Base-by-base conservation (phyloP, 208 protist genomes). In the Acanthamoeba triangularis region DNA sequence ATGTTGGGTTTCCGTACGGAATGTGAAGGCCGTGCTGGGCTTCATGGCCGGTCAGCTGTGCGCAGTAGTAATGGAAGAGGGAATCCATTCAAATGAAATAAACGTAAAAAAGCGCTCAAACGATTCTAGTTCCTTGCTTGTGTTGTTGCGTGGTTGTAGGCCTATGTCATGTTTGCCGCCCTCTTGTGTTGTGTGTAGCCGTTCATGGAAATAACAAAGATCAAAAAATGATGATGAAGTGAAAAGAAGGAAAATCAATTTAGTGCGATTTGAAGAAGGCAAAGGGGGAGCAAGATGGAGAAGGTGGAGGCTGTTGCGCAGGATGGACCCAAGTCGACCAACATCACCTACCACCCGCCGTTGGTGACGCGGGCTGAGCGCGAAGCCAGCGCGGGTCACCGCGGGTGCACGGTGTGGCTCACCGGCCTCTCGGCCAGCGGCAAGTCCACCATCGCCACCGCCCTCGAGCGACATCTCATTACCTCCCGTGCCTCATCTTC, bases 361-460 rank as follows among this genome's bases (percentile, higher is more conserved):
- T 59, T 93, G 41, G 65, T 93, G n/a, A 93, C 61, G n/a, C 25
- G 49, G 25, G 88, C 35, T 14, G 88, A 93, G 61, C 20, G 88
- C 25, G 88, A 78, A 25, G 49, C 44, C 14, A 33, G 25, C 30
- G 88, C 49, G 33, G 88, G 88, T 6, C 88, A 93, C 18, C 56
- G 65, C 5, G 88, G 88, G 0, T 93, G 88, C 88, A 93, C 88
- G n/a, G 37, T 93, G 6, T 93, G 88, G 88, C 37, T 93, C 30
- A 93, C 88, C 23, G 88, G 88, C 35, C 61, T 93, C 37, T 93
- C 88, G 28, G 88, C 88, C 44, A 59, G 44, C 44, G 88, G 88
- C 52, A 93, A 93, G 35, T 93, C 88, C 59, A 76, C 63, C 30
- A 93, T 93, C 20, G 54, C 88, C 35, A 59, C 88, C 14, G 88